These are phyloP conservation scores for Cladosporium sp. DNA, from an alignment of 2,329 filamentous ascomycete species.

Conservation along the genomic window DNA sequence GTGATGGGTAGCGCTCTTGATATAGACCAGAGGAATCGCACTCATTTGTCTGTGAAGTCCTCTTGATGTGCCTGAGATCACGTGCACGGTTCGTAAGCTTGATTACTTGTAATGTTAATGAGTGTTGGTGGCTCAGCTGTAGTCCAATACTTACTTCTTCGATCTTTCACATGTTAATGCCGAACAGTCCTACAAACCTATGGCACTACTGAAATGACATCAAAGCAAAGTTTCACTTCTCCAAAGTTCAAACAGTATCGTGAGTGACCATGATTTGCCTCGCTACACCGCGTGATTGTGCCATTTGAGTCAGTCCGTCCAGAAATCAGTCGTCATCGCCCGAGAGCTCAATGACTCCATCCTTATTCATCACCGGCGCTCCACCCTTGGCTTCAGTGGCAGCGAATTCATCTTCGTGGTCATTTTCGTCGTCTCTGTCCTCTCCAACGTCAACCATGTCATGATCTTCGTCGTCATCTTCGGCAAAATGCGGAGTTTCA, in stretches of 20 bases:
- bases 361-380: background rate
- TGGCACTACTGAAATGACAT: background rate
- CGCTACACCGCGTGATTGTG: background rate
- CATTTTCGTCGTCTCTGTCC: background rate
- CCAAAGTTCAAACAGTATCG: background rate
- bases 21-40: background rate
- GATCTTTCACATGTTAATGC: background rate
- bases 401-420: background rate
- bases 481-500: background rate
- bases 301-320: background rate
- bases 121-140: background rate
- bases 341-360: constrained; percentile 6
- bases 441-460: constrained; percentile 10
- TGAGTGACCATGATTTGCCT: background rate
- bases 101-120: background rate
- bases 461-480: constrained; percentile 8
- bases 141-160: background rate
- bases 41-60: background rate
- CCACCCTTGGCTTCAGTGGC: background rate
- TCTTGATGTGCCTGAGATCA: background rate
- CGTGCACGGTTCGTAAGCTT: background rate
- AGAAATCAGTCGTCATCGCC: background rate
- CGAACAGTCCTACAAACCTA: background rate
- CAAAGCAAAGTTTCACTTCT: background rate
- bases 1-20: background rate